Percentiles rank a stretch among this genome's conserved stretches.
Evolutionary conservation across 1,284 basidiomycete species (phyloP).

Genomic region (Pseudomicrostroma phylloplanum): DNA sequence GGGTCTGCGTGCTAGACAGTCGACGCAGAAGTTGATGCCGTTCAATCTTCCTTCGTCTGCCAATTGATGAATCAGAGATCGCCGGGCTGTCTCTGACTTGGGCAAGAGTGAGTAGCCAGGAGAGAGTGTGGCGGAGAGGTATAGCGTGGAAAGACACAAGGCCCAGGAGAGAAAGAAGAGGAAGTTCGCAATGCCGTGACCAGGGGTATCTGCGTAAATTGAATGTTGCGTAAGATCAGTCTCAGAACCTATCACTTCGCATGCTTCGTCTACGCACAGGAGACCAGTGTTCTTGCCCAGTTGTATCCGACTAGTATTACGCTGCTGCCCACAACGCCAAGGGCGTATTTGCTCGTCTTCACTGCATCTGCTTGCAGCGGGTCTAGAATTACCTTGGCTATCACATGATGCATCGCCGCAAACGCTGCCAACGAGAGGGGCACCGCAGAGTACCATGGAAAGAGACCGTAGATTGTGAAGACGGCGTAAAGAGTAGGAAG

Average conservation of each 20-base stretch:
- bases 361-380: conserved; percentile 31
- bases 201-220: conserved; percentile 21
- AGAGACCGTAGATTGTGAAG: conserved; percentile 70
- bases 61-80: conserved; percentile 53
- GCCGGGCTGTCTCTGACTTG: conserved; percentile 24
- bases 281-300: conserved; percentile 66
- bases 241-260: conserved; percentile 1
- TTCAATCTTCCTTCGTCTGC: conserved; percentile 80
- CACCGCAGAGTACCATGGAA: conserved; percentile 84
- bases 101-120: conserved; percentile 82
- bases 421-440: conserved; percentile 70
- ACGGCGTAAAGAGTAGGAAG: conserved; percentile 71
- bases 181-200: conserved; percentile 67
- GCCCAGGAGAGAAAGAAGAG: conserved; percentile 66
- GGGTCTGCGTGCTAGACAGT: conserved; percentile 87
- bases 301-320: conserved; percentile 79
- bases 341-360: conserved; percentile 68
- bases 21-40: conserved; percentile 90
- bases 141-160: conserved; percentile 80
- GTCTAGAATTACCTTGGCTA: conserved; percentile 20
- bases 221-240: neutral
- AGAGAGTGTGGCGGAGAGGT: conserved; percentile 77
- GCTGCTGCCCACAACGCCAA: conserved; percentile 77
- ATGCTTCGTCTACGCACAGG: conserved; percentile 55
- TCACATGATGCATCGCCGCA: conserved; percentile 83